Evolutionary conservation across 2,329 filamentous ascomycete genomes (phyloP), one percentile per base, ranked within the genome.

Genomic region (Penicillium sp.): DNA sequence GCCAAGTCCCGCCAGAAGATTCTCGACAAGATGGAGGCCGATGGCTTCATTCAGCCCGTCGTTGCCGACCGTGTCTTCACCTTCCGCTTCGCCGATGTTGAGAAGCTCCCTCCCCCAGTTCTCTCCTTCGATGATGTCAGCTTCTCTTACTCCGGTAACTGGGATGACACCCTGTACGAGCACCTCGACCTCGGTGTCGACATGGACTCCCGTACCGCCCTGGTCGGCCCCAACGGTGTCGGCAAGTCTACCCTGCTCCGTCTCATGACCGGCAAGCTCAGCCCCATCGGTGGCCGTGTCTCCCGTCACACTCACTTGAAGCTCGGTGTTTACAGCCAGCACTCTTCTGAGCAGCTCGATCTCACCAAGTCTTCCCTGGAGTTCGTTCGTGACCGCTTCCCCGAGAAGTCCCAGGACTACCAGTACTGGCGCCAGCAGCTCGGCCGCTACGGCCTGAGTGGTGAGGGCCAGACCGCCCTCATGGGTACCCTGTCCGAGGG

Each of bases 1-100:
- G 95, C 95, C 78, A 99, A 99, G 84, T 97, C 94, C 41, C 88
- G 94, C 63, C 94, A 99, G 80, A 99, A 99, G 90, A 97, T 97
- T 77, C 84, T 97, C 65, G 94, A 99, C 85, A 99, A 99, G 88
- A 99, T 99, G 94, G 93, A 97, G 84, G 94, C 95, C 67, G 94
- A 99, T 70, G 94, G 94, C 66, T 94, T 97, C 78, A 97, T 99
- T 73, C 88, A 99, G 78, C 90, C 91, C 55, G 91, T 99, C 60
- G 78, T 83, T 53, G 78, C 85, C 62, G 94, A 99, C 78, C 85
- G 86, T 60, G 88, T 96, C 72, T 99, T 99, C 81, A 93, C 88
- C 56, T 99, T 99, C 88, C 88, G 93, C 71, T 99, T 99, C 76
- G 94, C 94, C 65, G 92, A 97, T 71, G 94, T 97, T 51, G 94